phyloP scores from a whole-genome alignment of 805 yeast genomes.

The Ogataea populi-albae region DNA sequence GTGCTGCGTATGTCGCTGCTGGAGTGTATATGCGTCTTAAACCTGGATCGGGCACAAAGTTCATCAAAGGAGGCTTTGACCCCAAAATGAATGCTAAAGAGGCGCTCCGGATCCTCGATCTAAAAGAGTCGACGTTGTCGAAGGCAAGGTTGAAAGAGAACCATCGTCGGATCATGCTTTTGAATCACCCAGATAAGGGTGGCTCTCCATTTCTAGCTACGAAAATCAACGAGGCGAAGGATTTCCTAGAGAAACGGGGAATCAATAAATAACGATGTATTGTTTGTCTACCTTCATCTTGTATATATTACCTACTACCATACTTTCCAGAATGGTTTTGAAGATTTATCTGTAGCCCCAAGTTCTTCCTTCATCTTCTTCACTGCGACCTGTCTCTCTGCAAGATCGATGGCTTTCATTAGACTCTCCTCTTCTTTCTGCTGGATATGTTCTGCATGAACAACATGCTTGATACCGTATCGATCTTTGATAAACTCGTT shows the following conservation, averaged over 20 bases:
- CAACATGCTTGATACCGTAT: slow-evolving; percentile 57
- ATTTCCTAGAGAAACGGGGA: slow-evolving; percentile 67
- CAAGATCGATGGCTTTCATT: slow-evolving; percentile 44
- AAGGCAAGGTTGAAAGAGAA: slow-evolving; percentile 69
- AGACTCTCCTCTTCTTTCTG: slow-evolving; percentile 65
- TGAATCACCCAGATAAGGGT: slow-evolving; percentile 93
- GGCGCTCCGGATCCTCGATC: slow-evolving; percentile 78
- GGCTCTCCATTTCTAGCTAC: slow-evolving; percentile 88
- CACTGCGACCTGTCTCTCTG: slow-evolving; percentile 33
- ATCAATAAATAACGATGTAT: slow-evolving; percentile 33
- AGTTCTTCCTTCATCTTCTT: slow-evolving; percentile 14
- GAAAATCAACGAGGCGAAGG: slow-evolving; percentile 90
- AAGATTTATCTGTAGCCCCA: slow-evolving; percentile 1
- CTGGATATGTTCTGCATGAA: slow-evolving; percentile 68
- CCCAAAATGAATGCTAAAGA: slow-evolving; percentile 87
- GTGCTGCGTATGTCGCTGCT: slow-evolving; percentile 60
- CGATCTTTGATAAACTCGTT: slow-evolving; percentile 59
- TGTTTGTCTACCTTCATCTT: not conserved
- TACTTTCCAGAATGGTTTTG: slow-evolving; percentile 27
- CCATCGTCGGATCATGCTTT: slow-evolving; percentile 80
- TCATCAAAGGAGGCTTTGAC: slow-evolving; percentile 86
- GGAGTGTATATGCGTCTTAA: slow-evolving; percentile 64
- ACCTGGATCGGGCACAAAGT: slow-evolving; percentile 65
- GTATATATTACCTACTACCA: slow-evolving; percentile 18
- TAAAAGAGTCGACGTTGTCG: slow-evolving; percentile 62